These are phyloP conservation scores for Xylariales sp. DNA, from an alignment of 2,329 filamentous ascomycete genomes.

Conservation along the genomic window DNA sequence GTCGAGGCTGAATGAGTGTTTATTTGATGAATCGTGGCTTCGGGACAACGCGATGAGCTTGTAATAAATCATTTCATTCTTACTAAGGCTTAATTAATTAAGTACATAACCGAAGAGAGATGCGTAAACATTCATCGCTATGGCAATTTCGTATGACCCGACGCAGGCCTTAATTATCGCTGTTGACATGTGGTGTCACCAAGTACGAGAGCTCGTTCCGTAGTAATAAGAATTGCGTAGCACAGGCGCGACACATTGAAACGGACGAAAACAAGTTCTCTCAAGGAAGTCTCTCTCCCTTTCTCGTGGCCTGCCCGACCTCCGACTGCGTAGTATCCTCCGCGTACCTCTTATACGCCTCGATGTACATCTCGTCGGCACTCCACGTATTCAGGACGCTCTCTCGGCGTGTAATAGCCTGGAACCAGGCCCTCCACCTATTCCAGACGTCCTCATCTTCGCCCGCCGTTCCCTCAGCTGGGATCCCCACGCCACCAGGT, in stretches of 20 bases:
- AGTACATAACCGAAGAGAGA: not conserved
- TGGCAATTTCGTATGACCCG: not conserved
- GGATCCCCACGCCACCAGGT: conserved; percentile 61
- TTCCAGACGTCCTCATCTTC: conserved; percentile 69
- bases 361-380: conserved; percentile 73
- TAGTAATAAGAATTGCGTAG: conserved; percentile 4
- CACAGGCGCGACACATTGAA: conserved; percentile 5
- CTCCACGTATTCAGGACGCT: conserved; percentile 77
- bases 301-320: conserved; percentile 71
- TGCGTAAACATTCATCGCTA: not conserved
- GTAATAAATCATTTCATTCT: too few relatives aligned
- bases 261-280: not conserved
- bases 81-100: not conserved
- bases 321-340: conserved; percentile 72
- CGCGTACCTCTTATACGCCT: conserved; percentile 75
- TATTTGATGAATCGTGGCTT: too few relatives aligned
- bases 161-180: not conserved
- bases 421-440: conserved; percentile 73
- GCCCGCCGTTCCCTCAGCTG: conserved; percentile 46
- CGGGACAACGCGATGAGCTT: too few relatives aligned
- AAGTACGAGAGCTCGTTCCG: conserved; percentile 15
- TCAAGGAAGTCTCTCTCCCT: conserved; percentile 72
- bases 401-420: conserved; percentile 67
- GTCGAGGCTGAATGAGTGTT: too few relatives aligned
- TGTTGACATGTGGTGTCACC: not conserved